A percentile compares a stretch with the other conserved stretches of the same genome.
These are phyloP conservation scores for Paramecium biaurelia DNA, from an alignment of 73 alveolate genomes.

Conservation along the genomic window DNA sequence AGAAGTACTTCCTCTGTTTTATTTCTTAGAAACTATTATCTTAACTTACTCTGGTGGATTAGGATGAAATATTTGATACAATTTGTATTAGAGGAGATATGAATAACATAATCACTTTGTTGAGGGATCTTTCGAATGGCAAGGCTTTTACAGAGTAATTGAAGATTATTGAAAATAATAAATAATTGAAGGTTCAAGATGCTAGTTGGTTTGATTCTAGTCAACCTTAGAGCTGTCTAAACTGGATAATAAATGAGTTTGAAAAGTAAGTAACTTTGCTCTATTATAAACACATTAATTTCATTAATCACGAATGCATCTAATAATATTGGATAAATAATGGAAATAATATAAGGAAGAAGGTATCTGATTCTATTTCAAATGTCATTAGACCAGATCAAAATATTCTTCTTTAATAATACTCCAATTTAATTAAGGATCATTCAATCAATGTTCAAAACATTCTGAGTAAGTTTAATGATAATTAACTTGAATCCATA, in stretches of 20 bases:
- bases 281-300: background rate
- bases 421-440: background rate
- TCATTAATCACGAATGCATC: background rate
- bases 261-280: background rate
- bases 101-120: background rate
- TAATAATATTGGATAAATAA: background rate
- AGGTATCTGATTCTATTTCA: background rate
- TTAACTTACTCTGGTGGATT: background rate
- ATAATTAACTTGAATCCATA: background rate
- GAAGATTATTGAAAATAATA: background rate
- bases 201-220: slow-evolving; percentile 41
- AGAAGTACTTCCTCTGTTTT: background rate
- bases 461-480: background rate
- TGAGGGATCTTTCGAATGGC: slow-evolving; percentile 24
- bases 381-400: background rate
- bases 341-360: background rate
- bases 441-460: background rate
- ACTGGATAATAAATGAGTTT: slow-evolving; percentile 26
- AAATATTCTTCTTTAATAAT: background rate
- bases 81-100: background rate
- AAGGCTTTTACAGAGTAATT: background rate
- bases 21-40: background rate
- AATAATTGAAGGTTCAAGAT: background rate
- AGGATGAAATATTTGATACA: slow-evolving; percentile 33
- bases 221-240: background rate